A percentile compares a stretch with the other conserved stretches of the same genome.
phyloP scores from a whole-genome alignment of 164 flowering plant species.

The Liquidambar formosana region DNA sequence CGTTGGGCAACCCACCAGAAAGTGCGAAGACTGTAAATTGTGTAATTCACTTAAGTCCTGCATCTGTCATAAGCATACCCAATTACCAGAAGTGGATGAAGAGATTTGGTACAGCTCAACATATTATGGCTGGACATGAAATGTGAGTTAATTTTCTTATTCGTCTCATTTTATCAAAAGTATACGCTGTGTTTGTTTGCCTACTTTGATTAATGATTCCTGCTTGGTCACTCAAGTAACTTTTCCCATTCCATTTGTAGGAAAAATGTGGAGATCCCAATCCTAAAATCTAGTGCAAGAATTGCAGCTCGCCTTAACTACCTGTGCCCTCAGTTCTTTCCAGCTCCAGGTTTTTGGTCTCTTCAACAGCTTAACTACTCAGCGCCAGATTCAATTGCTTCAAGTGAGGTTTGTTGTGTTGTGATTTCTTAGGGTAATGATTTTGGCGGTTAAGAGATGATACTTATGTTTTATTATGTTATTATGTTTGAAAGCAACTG shows the following conservation, averaged over 20 bases:
- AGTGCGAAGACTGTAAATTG: conserved; percentile 63
- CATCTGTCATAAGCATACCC: conserved; percentile 43
- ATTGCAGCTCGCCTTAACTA: conserved; percentile 80
- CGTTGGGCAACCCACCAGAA: conserved; percentile 17
- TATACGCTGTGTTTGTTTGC: not conserved
- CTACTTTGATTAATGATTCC: not conserved
- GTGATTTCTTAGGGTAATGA: not conserved
- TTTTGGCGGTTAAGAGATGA: not conserved
- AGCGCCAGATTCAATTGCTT: conserved; percentile 19
- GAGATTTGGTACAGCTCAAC: conserved; percentile 81
- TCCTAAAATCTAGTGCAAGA: conserved; percentile 82
- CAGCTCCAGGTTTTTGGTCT: conserved; percentile 82
- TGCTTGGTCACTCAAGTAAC: not conserved
- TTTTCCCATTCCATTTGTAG: conserved; percentile 38
- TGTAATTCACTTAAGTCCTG: conserved; percentile 80
- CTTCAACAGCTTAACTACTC: conserved; percentile 24
- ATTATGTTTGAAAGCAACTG: not conserved
- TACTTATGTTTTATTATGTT: not conserved
- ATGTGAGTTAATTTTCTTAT: conserved; percentile 36
- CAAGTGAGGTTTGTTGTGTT: conserved; percentile 57
- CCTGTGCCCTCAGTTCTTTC: conserved; percentile 89
- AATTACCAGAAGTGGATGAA: conserved; percentile 83
- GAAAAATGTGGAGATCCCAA: conserved; percentile 81
- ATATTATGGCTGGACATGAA: conserved; percentile 94
- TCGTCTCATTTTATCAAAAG: not conserved